Base-by-base conservation (phyloP, 768 basidiomycete species). In the Favolaschia claudopus region DNA sequence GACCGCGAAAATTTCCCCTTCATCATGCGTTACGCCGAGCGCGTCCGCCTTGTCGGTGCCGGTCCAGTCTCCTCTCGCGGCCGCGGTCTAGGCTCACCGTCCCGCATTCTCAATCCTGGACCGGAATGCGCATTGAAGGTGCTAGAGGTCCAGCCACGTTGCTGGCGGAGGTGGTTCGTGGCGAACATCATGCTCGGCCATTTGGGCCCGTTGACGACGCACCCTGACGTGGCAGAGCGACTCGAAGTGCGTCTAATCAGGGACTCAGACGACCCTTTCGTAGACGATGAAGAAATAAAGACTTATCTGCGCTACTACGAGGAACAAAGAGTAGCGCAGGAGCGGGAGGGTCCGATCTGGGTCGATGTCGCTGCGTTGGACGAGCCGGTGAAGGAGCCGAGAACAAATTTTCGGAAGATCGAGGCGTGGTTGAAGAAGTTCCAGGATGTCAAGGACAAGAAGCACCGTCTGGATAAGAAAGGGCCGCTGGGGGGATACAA, bases 21-120 rank as follows among this genome's bases (percentile, higher is more conserved):
- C 20, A 49, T 60, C 47, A 60, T 60, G 53, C 53, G 59, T 14
- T 55, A 55, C 9, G 59, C 53, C 1, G 53, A 55, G 24, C 59
- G 59, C 40, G 59, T 55, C 17, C 53, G 59, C 8, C 39, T 60
- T 34, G 36, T 60, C 6, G 59, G 59, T 8, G 19, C 32, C 6
- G 42, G 47, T 13, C 52, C 59, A 10, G 22, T 24, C 7, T 3
- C 5, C 12, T 55, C 52, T 2, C 32, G 29, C 17, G 53, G 52
- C 15, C 52, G 45, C 17, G 1, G 9, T 0, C 20, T 44, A 1
- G 14, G 12, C 4, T 42, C 46, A 5, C 17, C 34, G 1, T 1
- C 15, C 6, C 52, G 46, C 20, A 4, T 31, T 3, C 59, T 49
- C 6, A 1, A 0, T 1, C 59, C 59, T 2, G 59, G 59, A 9